These are phyloP conservation scores for Euphorbia peplus DNA, from an alignment of 345 rosid genomes.

Conservation along the genomic window DNA sequence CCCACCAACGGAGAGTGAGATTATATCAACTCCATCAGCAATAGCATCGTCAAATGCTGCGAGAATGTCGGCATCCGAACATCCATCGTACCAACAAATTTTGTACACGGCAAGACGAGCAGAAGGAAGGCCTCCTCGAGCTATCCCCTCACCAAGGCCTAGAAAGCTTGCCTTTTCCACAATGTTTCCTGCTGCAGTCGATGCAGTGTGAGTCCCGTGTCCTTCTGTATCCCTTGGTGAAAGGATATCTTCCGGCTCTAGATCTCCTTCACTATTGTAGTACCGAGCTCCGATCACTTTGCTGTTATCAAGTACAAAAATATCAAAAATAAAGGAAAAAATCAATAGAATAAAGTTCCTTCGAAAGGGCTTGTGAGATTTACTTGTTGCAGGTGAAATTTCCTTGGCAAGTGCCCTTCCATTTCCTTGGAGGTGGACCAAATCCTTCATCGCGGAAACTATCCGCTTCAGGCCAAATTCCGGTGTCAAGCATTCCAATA, in stretches of 20 bases:
- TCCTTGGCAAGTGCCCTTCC: conserved; percentile 8
- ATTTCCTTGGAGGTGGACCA: conserved; percentile 13
- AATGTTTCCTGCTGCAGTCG: conserved; percentile 18
- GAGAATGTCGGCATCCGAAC: background rate
- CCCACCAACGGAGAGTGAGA: conserved; percentile 8
- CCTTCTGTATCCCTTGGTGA: conserved; percentile 18
- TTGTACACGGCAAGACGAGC: conserved; percentile 18
- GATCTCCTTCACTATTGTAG: background rate
- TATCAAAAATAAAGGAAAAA: background rate
- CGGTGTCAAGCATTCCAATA: conserved; percentile 7
- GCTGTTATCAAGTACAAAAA: background rate
- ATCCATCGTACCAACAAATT: background rate
- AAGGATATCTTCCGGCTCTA: background rate
- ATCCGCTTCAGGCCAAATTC: conserved; percentile 15
- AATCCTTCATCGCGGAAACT: conserved; percentile 12
- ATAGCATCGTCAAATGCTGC: conserved; percentile 18
- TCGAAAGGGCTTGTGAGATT: background rate
- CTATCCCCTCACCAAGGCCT: conserved; percentile 14
- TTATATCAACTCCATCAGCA: conserved; percentile 2
- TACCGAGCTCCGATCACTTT: conserved; percentile 21
- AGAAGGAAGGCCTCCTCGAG: conserved; percentile 22
- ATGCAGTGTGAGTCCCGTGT: conserved; percentile 23
- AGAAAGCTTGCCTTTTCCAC: conserved; percentile 11
- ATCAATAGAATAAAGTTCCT: background rate
- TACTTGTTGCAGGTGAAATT: conserved; percentile 26